Conservation (phyloP, 805 yeast genomes). For the Citeromyces nyonsensis region DNA sequence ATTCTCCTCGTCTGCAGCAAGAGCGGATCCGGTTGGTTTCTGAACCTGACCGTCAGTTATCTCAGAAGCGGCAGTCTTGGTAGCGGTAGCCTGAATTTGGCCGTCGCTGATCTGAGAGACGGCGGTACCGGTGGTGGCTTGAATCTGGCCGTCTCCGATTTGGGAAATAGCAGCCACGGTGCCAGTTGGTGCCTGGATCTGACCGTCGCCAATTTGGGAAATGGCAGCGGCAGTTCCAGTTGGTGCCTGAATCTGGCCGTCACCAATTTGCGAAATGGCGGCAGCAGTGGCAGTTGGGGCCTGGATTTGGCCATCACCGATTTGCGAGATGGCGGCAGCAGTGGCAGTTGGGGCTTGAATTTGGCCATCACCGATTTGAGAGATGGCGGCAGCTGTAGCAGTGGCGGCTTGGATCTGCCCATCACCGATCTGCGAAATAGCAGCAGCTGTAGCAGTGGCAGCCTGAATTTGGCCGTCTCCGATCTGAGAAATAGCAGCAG, state of each 20-base stretch:
- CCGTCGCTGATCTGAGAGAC: constrained; percentile 21
- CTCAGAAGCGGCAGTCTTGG: constrained; percentile 9
- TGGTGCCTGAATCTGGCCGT: constrained; percentile 29
- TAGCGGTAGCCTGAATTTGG: constrained; percentile 16
- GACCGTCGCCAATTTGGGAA: constrained; percentile 32
- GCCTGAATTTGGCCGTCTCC: constrained; percentile 35
- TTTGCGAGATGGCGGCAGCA: constrained; percentile 25
- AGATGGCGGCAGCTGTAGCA: constrained; percentile 11
- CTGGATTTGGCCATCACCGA: constrained; percentile 39
- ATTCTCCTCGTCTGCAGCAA: not conserved
- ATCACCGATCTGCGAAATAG: constrained; percentile 19
- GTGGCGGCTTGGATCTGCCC: constrained; percentile 19
- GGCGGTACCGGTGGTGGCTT: constrained; percentile 11
- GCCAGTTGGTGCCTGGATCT: constrained; percentile 24
- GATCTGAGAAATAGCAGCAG: constrained; percentile 26
- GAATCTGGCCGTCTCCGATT: constrained; percentile 21
- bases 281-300: constrained; percentile 21
- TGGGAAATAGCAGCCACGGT: constrained; percentile 17
- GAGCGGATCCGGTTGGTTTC: constrained; percentile 2
- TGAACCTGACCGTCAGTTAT: constrained; percentile 12
- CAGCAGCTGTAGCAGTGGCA: constrained; percentile 10
- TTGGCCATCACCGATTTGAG: constrained; percentile 40
- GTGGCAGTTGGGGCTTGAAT: constrained; percentile 27
- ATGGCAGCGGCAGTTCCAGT: constrained; percentile 19
- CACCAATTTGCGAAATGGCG: constrained; percentile 40